Evolutionary conservation across 2,329 filamentous ascomycete species (phyloP), one percentile per base, ranked within the genome.

Genomic region (Trichoderma guizhouense): DNA sequence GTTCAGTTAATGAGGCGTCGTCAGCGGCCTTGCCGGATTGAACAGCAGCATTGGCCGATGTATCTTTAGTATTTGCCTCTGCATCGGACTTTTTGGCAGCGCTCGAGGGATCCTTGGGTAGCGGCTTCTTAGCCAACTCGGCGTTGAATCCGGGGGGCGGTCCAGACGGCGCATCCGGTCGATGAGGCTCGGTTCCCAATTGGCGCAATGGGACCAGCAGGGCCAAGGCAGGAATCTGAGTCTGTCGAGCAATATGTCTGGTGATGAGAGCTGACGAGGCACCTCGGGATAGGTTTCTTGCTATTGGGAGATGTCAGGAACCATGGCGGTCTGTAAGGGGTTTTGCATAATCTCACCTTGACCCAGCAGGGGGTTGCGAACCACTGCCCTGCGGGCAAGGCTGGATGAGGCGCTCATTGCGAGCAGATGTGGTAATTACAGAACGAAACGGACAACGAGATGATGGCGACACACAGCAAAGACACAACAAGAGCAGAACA

Each of bases 121-220:
- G 84, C 14, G 94, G 93, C 80, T 94, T 95, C 88, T 94, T 95
- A 76, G 95, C 95, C 84, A 94, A 87, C 78, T 95, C 91, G n/a
- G 93, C 86, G 79, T 96, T 95, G 86, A 97, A 98, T 32, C 95
- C 95, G 15, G 94, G 95, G 71, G 95, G 95, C 58, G 94, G 95
- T 63, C 88, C 90, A 69, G 87, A 85, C 66, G 87, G 84, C 43
- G 82, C 79, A 72, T 85, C 83, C 68, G 86, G 81, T 71, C 84
- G 84, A 79, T 89, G 88, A 74, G 88, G 86, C 72, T 90, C 88
- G 76, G 89, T 91, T 61, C 86, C 85, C 76, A 90, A 83, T 76
- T 81, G 81, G 78, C 89, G 87, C 72, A 84, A 78, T 21, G 89
- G 88, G 69, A 90, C 84, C 72, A 90, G 80, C 43, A 91, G 82